Evolutionary conservation across 2,329 filamentous ascomycete species (phyloP), one percentile per base, ranked within the genome.

Genomic region (Alternaria tenuissima): DNA sequence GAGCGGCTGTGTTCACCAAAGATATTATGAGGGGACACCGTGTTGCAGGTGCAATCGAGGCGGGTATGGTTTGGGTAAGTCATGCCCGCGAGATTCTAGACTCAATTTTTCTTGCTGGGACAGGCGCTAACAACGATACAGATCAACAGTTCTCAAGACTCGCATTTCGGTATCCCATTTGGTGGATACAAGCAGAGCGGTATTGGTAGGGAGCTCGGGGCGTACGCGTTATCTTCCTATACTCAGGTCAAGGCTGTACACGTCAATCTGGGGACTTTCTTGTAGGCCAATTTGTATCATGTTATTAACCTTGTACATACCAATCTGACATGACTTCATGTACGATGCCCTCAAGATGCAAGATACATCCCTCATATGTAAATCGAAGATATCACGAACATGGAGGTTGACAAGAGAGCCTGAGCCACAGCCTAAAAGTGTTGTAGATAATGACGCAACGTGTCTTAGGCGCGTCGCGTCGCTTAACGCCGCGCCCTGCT

Each of bases 61-160:
- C 28, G 28, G 84, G 84, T 6, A 84, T 71, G 41, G 81, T 85
- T 11, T 52, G 49, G 49, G 43, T 47, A 26, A 26, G 24, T 26
- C 24, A 26, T 26, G 24, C 24, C 24, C 24, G 24, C 6, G 6
- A 26, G 24, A 26, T 26, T 26, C 24, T 26, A 26, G 24, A 26
- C 24, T 26, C 14, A 38, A 16, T 7, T 16, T 38, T 38, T 9
- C 16, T 7, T 16, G 16, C n/a, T 38, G 7, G 3, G 14, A 18
- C 36, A 38, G n/a, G 36, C n/a, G 14, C 7, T 38, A 38, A n/a
- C 36, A n/a, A 36, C n/a, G 36, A 18, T 38, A 38, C 36, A 38
- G 16, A 36, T 51, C 47, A 51, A 51, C 18, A 32, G 30, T 28
- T 32, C 28, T 16, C 22, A 51, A 7, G 32, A 51, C 30, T 66